These are phyloP conservation scores for Aphanoascus verrucosus DNA, from an alignment of 2,329 filamentous ascomycete species.

Conservation along the genomic window DNA sequence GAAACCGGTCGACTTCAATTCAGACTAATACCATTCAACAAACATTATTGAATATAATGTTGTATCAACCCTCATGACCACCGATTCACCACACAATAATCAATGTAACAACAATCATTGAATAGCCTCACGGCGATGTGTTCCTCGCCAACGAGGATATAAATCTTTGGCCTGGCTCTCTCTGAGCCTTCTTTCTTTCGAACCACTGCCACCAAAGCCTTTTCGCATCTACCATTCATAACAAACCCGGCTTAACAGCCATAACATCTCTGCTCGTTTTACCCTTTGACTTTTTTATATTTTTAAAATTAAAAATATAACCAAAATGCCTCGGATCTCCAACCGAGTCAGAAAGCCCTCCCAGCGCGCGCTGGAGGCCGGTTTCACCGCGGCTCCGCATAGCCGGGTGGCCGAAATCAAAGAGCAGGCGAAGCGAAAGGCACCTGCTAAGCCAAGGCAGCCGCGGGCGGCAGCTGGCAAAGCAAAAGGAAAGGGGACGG, in stretches of 20 bases:
- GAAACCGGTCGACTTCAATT: too few species aligned
- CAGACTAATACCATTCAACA: too few species aligned
- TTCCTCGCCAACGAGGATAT: too few species aligned
- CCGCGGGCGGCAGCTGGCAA: conserved; percentile 12
- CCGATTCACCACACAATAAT: too few species aligned
- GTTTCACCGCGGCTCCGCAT: conserved; percentile 8
- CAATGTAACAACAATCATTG: too few species aligned
- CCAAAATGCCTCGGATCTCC: conserved; percentile 20
- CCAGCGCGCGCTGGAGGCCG: conserved; percentile 23
- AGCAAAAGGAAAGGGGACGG: conserved; percentile 9
- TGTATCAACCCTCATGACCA: too few species aligned
- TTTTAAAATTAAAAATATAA: not conserved
- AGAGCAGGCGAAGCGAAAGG: conserved; percentile 4
- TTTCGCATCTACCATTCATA: too few species aligned
- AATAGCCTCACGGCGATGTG: too few species aligned
- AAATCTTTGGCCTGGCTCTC: too few species aligned
- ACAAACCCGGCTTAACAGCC: not conserved
- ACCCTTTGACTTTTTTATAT: not conserved
- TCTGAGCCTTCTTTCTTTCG: too few species aligned
- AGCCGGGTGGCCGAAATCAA: conserved; percentile 4
- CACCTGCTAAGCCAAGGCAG: conserved; percentile 11
- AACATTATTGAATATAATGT: too few species aligned
- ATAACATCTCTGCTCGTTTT: not conserved
- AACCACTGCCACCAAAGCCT: not conserved
- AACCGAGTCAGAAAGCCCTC: conserved; percentile 25